Base-by-base conservation (phyloP, 495 filamentous ascomycete genomes). In the Achaetomiella virescens region DNA sequence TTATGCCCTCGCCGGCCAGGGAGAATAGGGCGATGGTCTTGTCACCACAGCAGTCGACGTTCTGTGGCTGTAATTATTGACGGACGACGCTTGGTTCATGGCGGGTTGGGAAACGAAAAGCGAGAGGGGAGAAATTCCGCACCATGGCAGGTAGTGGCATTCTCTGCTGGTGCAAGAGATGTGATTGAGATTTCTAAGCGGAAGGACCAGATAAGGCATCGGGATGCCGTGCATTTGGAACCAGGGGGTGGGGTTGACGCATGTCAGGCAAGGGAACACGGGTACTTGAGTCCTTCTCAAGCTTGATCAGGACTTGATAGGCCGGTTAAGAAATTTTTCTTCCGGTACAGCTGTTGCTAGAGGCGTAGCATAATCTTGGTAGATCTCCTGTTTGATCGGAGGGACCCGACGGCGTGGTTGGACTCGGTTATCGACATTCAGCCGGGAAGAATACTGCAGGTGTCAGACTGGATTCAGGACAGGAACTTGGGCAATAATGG, bases 341-440 rank as follows among this genome's bases (percentile, higher is more conserved):
- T n/a, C 31, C 14, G 1, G 8, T 3, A 14, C 9, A 21, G 31
- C n/a, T 11, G 18, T 20, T 48, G 18, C 17, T 15, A 2, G 31
- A 9, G 46, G 46, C 11, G 46, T 18, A 37, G 46, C 46, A 48
- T 48, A 31, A 48, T 14, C 3, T 14, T 22, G 11, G 46, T n/a
- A 48, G 46, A 48, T 48, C 46, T 37, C 29, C 14, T 35, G 46
- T 48, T 48, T 48, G 46, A 48, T 48, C 46, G 31, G 31, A 48
- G 46, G 18, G 46, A 36, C 46, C 46, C 31, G 17, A n/a, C 3
- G 1, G 15, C 17, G n/a, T 35, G 45, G 45, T 48, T 48, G 45
- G 45, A 12, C 27, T 48, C 45, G 45, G 27, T 18, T 48, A 48
- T 48, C 45, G 43, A n/a, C n/a, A n/a, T n/a, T n/a, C n/a, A n/a